Evolutionary conservation across 2,329 filamentous ascomycete species (phyloP).

Genomic region (Sporothrix variecibatus): DNA sequence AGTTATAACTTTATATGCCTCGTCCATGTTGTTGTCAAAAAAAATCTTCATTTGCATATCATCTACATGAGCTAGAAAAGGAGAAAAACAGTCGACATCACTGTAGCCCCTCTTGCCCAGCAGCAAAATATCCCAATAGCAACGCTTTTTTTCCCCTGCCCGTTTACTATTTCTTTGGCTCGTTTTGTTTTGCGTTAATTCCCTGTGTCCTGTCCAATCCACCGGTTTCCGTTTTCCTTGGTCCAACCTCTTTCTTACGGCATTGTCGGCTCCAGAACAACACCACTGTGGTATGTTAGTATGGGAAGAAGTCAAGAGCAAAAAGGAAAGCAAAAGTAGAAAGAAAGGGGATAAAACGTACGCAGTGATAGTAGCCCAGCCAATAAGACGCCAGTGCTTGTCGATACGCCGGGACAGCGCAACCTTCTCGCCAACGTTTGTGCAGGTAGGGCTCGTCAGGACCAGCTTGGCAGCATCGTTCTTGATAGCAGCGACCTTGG

Average conservation of each 20-base stretch:
- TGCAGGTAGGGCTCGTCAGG: conserved; percentile 91
- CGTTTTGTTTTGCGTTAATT: conserved; percentile 8
- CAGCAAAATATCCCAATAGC: conserved; percentile 19
- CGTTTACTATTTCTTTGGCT: conserved; percentile 11
- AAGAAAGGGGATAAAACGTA: conserved; percentile 43
- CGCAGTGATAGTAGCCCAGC: conserved; percentile 81
- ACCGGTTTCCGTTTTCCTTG: background rate
- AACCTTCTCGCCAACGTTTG: conserved; percentile 97
- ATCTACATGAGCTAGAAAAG: background rate
- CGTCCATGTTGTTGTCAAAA: background rate
- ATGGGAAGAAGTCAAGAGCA: no score
- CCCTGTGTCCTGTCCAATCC: background rate
- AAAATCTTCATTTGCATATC: conserved; percentile 13
- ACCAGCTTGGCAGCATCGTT: conserved; percentile 95
- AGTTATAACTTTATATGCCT: background rate
- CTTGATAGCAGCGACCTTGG: conserved; percentile 96
- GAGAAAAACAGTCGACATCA: background rate
- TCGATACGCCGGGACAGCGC: conserved; percentile 94
- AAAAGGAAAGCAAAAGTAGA: background rate
- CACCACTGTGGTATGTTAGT: conserved; percentile 29
- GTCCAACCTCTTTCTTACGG: conserved; percentile 17
- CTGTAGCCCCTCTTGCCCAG: background rate
- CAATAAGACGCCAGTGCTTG: conserved; percentile 97
- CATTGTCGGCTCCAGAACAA: conserved; percentile 32
- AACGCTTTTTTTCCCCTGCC: conserved; percentile 17